Conservation (phyloP, 495 filamentous ascomycete genomes). For the Trichoderma virens region DNA sequence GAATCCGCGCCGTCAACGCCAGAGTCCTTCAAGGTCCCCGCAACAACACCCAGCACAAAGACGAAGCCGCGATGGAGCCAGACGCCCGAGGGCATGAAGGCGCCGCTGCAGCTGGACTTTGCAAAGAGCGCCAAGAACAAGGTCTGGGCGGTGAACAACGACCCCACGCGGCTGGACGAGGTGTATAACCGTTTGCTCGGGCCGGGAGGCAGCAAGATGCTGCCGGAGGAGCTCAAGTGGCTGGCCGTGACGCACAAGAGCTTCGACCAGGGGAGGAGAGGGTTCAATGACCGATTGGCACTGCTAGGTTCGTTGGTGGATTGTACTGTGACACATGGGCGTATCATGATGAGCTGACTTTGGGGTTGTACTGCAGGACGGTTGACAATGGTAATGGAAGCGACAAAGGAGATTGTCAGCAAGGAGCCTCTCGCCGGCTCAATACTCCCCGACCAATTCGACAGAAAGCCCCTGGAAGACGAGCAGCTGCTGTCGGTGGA, state of each 20-base stretch:
- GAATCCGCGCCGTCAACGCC: background rate
- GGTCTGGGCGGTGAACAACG: constrained; percentile 61
- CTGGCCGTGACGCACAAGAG: constrained; percentile 96
- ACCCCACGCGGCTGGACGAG: constrained; percentile 61
- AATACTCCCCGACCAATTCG: constrained; percentile 32
- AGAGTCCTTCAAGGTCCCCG: constrained; percentile 11
- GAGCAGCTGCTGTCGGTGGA: constrained; percentile 63
- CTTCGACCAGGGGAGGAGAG: constrained; percentile 89
- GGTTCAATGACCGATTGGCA: constrained; percentile 90
- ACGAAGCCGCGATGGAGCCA: constrained; percentile 66
- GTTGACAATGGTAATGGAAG: background rate
- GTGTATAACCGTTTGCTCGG: constrained; percentile 71
- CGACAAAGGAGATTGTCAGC: constrained; percentile 13
- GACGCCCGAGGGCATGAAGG: constrained; percentile 70
- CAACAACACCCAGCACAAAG: background rate
- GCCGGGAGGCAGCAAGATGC: constrained; percentile 54
- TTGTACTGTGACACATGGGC: background rate
- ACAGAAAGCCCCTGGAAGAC: constrained; percentile 63
- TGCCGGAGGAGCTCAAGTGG: constrained; percentile 93
- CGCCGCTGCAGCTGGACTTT: constrained; percentile 53
- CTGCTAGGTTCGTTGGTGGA: constrained; percentile 53
- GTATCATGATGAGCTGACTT: constrained; percentile 10
- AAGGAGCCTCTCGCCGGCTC: constrained; percentile 16
- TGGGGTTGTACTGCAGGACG: background rate
- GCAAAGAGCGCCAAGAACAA: constrained; percentile 38